Evolutionary conservation across 139 green algal genomes (phyloP), one percentile per base, ranked within the genome.

Genomic region (Tetraselmis striata): DNA sequence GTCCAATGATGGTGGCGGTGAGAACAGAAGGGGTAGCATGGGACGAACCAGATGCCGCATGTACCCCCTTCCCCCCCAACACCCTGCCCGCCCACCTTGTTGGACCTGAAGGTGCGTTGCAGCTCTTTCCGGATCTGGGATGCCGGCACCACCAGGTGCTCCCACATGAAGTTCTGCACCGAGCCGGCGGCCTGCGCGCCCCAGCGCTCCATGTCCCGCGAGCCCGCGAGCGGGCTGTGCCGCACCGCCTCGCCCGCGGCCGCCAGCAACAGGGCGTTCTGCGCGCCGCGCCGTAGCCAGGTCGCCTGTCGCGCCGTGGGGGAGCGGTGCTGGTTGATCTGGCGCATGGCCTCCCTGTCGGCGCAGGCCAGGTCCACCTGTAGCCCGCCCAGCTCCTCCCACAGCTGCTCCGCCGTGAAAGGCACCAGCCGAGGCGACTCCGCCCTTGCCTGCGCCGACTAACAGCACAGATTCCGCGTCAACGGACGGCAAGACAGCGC

Each of bases 91-190:
- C n/a, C n/a, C 22, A 45, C 76, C 76, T 45, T 79, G 29, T 31
- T 79, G 5, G 76, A 79, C 29, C 22, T 79, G 76, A 79, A 79
- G 29, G 76, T 45, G 76, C 76, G 76, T 18, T 31, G 29, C 18
- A 79, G 22, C 76, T 79, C 76, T 22, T 79, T 31, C 29, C 29
- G 29, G 76, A 79, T 79, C 29, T 31, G 29, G 5, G 29, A 5
- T 18, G 11, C 29, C 18, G 76, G 76, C 29, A 24, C 29, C 11
- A 31, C 11, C 76, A 79, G 29, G 18, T 79, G 76, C 76, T 79
- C 76, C 76, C 29, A 79, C 29, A 79, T 5, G 29, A 79, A 79
- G 22, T 31, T 79, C 29, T 31, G 29, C 76, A 79, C 29, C 29
- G 76, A 79, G 5, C 29, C 29, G 11, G 18, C 29, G 11, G 76